Percentiles rank a stretch among this genome's conserved stretches.
Conservation (phyloP, 176 grass and related monocot species). For the Thalia dealbata region DNA sequence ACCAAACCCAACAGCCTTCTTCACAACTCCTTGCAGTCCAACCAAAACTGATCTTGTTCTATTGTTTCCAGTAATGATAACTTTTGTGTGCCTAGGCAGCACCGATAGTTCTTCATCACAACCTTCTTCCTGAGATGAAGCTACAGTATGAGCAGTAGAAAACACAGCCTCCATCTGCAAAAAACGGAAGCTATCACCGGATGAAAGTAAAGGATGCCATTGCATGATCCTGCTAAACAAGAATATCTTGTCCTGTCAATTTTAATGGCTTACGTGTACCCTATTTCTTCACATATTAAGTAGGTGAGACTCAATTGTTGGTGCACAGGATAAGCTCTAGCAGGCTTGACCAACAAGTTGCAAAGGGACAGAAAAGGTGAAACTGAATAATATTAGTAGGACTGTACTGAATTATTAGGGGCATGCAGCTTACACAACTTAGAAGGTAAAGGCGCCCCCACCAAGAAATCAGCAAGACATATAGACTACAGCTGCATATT, state of each 20-base stretch:
- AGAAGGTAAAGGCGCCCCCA: not conserved
- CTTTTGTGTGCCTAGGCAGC: slow-evolving; percentile 20
- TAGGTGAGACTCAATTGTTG: not conserved
- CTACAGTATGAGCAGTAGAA: not conserved
- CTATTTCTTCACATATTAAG: not conserved
- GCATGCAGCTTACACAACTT: not conserved
- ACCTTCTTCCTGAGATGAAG: slow-evolving; percentile 12
- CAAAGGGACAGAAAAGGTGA: not conserved
- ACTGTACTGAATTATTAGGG: not conserved
- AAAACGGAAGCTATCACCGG: not conserved
- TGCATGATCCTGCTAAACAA: not conserved
- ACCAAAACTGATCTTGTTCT: slow-evolving; percentile 18
- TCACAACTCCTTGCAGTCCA: slow-evolving; percentile 18
- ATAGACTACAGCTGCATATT: not conserved
- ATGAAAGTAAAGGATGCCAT: not conserved
- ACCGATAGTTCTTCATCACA: slow-evolving; percentile 15
- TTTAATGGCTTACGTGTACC: not conserved
- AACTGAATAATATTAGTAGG: not conserved
- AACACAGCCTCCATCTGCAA: slow-evolving; percentile 10
- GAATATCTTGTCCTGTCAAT: not conserved
- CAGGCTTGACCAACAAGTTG: not conserved
- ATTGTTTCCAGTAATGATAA: slow-evolving; percentile 17
- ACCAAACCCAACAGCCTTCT: slow-evolving; percentile 19
- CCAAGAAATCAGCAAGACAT: not conserved
- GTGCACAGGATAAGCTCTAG: not conserved